Conservation (phyloP, 225 moss, liverwort and hornwort genomes). For the Rhytidiadelphus loreus region DNA sequence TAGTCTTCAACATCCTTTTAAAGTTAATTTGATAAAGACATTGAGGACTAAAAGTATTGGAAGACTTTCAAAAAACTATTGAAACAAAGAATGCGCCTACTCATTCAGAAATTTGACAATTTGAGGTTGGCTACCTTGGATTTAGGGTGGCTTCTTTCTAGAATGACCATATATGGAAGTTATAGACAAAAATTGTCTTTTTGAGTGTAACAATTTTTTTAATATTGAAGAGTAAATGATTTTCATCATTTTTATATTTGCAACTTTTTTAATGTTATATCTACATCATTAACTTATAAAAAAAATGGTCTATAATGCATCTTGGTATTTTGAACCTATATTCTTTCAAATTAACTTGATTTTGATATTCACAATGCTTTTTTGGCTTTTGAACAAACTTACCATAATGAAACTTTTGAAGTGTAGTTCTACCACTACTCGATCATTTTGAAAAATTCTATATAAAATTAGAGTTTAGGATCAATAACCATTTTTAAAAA, state of each 20-base stretch:
- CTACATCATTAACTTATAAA: accelerated
- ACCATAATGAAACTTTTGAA: not conserved
- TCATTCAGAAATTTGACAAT: not conserved
- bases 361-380: not conserved
- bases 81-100: not conserved
- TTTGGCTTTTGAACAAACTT: not conserved
- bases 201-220: not conserved
- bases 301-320: not conserved
- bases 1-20: accelerated
- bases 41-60: accelerated
- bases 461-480: not conserved
- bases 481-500: not conserved
- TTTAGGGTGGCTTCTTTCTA: not conserved
- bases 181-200: not conserved
- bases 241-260: not conserved
- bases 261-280: not conserved
- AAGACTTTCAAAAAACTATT: not conserved
- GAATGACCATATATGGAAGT: not conserved
- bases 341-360: not conserved
- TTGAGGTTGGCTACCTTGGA: not conserved
- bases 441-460: not conserved
- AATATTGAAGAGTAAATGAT: not conserved
- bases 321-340: not conserved
- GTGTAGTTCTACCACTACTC: not conserved
- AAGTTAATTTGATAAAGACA: accelerated